phyloP scores from a whole-genome alignment of 331 rosid species.

The Pyracantha coccinea region DNA sequence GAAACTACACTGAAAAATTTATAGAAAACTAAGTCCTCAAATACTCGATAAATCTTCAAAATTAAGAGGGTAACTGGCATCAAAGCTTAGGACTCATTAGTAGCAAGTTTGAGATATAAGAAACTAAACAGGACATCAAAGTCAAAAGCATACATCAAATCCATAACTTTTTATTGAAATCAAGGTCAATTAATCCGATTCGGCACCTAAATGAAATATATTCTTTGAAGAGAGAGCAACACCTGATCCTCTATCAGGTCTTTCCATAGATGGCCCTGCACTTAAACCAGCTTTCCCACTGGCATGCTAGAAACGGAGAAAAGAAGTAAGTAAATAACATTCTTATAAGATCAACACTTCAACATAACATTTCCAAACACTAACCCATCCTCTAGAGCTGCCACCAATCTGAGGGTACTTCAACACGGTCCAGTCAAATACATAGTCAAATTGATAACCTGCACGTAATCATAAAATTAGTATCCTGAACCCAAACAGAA shows the following conservation, averaged over 20 bases:
- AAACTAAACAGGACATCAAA: neutral
- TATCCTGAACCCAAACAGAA: neutral
- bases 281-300: constrained; percentile 63
- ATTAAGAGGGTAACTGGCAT: neutral
- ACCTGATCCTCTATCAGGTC: constrained; percentile 78
- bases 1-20: neutral
- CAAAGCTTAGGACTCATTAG: neutral
- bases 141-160: constrained; percentile 1
- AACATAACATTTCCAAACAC: constrained; percentile 17
- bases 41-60: neutral
- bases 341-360: constrained; percentile 3
- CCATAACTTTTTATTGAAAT: neutral
- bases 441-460: constrained; percentile 97
- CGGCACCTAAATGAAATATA: neutral
- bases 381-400: constrained; percentile 79
- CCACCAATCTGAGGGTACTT: constrained; percentile 77
- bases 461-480: constrained; percentile 22
- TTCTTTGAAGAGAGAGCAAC: constrained; percentile 8
- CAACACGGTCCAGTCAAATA: constrained; percentile 95
- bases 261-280: constrained; percentile 53
- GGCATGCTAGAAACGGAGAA: constrained; percentile 38
- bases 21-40: neutral
- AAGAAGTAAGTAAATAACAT: constrained; percentile 28
- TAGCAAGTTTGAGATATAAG: neutral
- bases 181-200: neutral